Evolutionary conservation across 805 yeast species (phyloP), one percentile per base, ranked within the genome.

Genomic region (Candida namnaoensis): DNA sequence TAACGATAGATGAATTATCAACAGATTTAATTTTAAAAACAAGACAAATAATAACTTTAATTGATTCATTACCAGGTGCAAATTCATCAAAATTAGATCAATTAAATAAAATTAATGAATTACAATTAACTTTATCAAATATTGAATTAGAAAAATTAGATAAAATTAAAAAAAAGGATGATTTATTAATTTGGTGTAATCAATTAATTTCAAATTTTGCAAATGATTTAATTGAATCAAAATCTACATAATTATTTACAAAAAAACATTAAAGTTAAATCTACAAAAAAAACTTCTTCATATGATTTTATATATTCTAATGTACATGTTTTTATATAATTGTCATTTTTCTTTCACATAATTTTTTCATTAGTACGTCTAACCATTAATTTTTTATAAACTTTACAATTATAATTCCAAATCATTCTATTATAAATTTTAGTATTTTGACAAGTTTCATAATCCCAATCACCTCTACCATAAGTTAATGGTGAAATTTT

Each of bases 1-100:
- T 69, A 45, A 83, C 80, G 26, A 71, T 79, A 38, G 78, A 76
- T 50, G 98, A 93, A 56, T 68, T 93, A 8, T 76, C 95, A 2
- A 77, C 85, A 0, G 99, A 91, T 56, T 74, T 91, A 8, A 85
- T 90, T 25, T 62, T 88, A 44, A 90, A 90, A 55, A 77, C 95
- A 5, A 74, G 95, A 51, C 98, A 93, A 58, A 84, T 91, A 13
- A 74, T 86, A 34, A 80, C 85, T 53, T 74, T 91, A 26, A 88
- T 91, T 34, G 95, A 86, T 55, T 78, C 95, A 3, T 66, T 91
- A 36, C 99, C 99, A 0, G 98, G 97, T 11, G 86, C 88, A 3
- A 96, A 95, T 8, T 90, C 83, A 1, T 77, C 90, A 2, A 83
- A 85, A 24, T 75, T 71, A 37, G 81, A 77, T 41, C 98, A 90